Evolutionary conservation across 257 asterid genomes (phyloP).

Genomic region (Ocimum tenuiflorum): DNA sequence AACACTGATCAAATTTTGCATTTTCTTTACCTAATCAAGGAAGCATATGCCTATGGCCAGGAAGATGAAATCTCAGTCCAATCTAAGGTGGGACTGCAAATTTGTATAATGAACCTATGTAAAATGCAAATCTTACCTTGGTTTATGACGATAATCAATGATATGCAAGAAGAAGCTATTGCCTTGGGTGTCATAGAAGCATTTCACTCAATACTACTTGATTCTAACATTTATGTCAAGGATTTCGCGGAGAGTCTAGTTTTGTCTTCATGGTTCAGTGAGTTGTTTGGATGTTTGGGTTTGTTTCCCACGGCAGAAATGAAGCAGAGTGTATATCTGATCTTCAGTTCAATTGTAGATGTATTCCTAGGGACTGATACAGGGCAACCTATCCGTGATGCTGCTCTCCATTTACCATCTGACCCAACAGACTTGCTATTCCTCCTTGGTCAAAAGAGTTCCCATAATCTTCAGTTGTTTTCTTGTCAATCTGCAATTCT

Average conservation of each 20-base stretch:
- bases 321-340: constrained; percentile 58
- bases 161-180: constrained; percentile 63
- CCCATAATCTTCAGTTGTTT: constrained; percentile 46
- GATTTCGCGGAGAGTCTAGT: constrained; percentile 47
- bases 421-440: constrained; percentile 85
- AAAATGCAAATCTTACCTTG: constrained; percentile 62
- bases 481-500: constrained; percentile 72
- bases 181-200: constrained; percentile 70
- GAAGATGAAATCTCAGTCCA: constrained; percentile 30
- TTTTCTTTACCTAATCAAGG: constrained; percentile 82
- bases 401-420: constrained; percentile 60
- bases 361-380: constrained; percentile 55
- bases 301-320: constrained; percentile 62
- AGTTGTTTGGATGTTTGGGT: constrained; percentile 80
- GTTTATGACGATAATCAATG: constrained; percentile 49
- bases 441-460: constrained; percentile 80
- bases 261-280: constrained; percentile 81
- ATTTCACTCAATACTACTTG: constrained; percentile 55
- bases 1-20: constrained; percentile 53
- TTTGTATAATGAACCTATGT: constrained; percentile 40
- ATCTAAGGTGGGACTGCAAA: constrained; percentile 34
- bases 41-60: constrained; percentile 53
- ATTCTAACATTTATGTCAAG: constrained; percentile 41
- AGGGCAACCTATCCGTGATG: constrained; percentile 67
- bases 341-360: constrained; percentile 56